Evolutionary conservation across 176 grass and related monocot species (phyloP).

Genomic region (Otatea glauca): DNA sequence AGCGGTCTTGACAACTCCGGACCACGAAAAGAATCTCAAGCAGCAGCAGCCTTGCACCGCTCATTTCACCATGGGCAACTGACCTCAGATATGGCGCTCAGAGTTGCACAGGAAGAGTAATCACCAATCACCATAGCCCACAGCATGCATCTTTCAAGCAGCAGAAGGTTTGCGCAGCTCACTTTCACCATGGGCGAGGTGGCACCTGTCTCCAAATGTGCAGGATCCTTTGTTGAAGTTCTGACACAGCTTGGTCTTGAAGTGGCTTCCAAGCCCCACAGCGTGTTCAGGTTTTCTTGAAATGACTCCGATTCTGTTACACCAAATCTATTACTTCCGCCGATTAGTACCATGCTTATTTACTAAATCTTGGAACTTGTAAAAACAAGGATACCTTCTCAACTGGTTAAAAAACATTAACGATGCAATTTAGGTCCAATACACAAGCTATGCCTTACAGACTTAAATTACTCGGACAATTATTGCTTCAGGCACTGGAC

Average conservation of each 20-base stretch:
- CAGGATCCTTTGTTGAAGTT: conserved; percentile 88
- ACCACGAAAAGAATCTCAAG: conserved; percentile 18
- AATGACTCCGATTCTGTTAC: conserved; percentile 89
- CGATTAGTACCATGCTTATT: conserved; percentile 64
- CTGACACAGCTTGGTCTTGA: conserved; percentile 94
- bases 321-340: conserved; percentile 85
- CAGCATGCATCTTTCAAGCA: conserved; percentile 31
- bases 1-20: conserved; percentile 9
- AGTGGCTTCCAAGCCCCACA: conserved; percentile 61
- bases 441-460: background rate
- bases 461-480: background rate
- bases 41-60: conserved; percentile 8
- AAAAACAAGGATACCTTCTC: conserved; percentile 37
- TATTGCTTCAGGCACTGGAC: background rate
- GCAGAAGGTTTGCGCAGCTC: conserved; percentile 66
- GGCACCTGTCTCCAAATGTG: conserved; percentile 90
- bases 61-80: conserved; percentile 9
- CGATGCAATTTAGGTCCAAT: conserved; percentile 5
- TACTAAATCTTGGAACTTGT: conserved; percentile 58
- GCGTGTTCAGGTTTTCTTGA: too few species aligned
- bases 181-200: conserved; percentile 77
- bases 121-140: conserved; percentile 18
- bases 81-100: conserved; percentile 6
- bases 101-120: background rate
- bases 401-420: conserved; percentile 24